Evolutionary conservation across 805 yeast species (phyloP).

Genomic region (Yamadazyma endophytica): DNA sequence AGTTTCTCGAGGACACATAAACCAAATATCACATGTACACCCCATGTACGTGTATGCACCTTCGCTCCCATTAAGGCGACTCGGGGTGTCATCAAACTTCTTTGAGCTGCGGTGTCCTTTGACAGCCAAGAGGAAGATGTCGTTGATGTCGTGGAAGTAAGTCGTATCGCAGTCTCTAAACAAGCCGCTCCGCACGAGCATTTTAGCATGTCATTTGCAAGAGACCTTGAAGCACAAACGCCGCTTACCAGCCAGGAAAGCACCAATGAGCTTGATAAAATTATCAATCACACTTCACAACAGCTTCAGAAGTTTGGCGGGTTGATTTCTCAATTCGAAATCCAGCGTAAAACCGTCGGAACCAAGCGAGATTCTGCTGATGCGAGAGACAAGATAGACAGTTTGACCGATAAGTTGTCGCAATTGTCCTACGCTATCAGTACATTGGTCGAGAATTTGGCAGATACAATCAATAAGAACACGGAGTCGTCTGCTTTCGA

Average conservation of each 20-base stretch:
- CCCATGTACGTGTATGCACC: too few relatives aligned
- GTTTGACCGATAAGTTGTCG: slow-evolving; percentile 25
- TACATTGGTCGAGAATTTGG: slow-evolving; percentile 23
- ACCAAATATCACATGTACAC: too few relatives aligned
- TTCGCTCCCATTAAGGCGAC: too few relatives aligned
- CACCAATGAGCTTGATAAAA: slow-evolving; percentile 27
- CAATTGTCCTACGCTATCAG: slow-evolving; percentile 29
- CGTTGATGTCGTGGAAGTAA: too few relatives aligned
- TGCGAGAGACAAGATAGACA: slow-evolving; percentile 33
- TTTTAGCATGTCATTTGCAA: slow-evolving; percentile 60
- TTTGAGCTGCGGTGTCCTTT: too few relatives aligned
- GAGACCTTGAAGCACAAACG: slow-evolving; percentile 48
- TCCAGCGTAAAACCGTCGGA: slow-evolving; percentile 48
- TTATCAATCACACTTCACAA: slow-evolving; percentile 31
- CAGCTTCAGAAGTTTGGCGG: slow-evolving; percentile 45
- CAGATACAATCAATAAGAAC: slow-evolving; percentile 22
- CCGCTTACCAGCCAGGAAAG: slow-evolving; percentile 6
- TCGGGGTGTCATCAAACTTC: too few relatives aligned
- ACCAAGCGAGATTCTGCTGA: slow-evolving; percentile 43
- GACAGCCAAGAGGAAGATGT: too few relatives aligned
- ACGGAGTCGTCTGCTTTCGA: slow-evolving; percentile 22
- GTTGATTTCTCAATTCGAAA: slow-evolving; percentile 48
- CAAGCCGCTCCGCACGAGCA: too few relatives aligned
- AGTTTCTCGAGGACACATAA: too few relatives aligned
- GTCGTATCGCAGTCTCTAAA: slow-evolving; percentile 6